phyloP scores from a whole-genome alignment of 768 basidiomycete genomes.

The Gloeopeniophorella convolvens region DNA sequence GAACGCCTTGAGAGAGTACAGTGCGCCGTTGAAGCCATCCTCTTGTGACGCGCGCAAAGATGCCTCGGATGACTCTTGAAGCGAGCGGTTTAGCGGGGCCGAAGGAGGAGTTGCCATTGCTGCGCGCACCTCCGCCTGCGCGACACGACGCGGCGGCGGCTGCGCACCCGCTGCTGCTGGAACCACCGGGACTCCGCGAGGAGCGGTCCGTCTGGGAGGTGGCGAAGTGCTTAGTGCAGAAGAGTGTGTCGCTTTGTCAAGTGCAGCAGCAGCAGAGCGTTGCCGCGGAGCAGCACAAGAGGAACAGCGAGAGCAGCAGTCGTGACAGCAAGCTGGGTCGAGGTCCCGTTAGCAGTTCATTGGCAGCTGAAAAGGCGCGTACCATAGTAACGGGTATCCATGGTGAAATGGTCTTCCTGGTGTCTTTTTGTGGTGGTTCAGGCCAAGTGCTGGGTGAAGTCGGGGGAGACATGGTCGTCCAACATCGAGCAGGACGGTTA shows the following conservation, averaged over 20 bases:
- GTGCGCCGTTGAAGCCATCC: slow-evolving; percentile 41
- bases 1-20: slow-evolving; percentile 59
- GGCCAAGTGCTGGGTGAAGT: neutral
- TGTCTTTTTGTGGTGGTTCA: neutral
- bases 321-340: slow-evolving; percentile 27
- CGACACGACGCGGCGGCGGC: neutral
- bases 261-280: slow-evolving; percentile 4
- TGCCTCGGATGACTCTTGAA: neutral
- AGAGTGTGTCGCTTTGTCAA: slow-evolving; percentile 11
- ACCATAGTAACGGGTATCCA: slow-evolving; percentile 20
- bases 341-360: neutral
- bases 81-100: neutral
- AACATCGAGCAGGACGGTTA: no score
- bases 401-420: neutral
- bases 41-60: neutral
- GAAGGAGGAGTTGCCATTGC: neutral
- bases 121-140: neutral
- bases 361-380: neutral
- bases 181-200: neutral
- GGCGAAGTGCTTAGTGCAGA: slow-evolving; percentile 19
- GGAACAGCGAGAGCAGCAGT: slow-evolving; percentile 29
- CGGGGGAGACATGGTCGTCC: neutral
- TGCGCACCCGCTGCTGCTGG: no score
- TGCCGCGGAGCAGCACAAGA: slow-evolving; percentile 27
- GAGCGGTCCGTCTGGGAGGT: slow-evolving; percentile 13